A percentile compares a stretch with the other conserved stretches of the same genome.
These are phyloP conservation scores for Curvularia sp. DNA, from an alignment of 2,329 filamentous ascomycete species.

Conservation along the genomic window DNA sequence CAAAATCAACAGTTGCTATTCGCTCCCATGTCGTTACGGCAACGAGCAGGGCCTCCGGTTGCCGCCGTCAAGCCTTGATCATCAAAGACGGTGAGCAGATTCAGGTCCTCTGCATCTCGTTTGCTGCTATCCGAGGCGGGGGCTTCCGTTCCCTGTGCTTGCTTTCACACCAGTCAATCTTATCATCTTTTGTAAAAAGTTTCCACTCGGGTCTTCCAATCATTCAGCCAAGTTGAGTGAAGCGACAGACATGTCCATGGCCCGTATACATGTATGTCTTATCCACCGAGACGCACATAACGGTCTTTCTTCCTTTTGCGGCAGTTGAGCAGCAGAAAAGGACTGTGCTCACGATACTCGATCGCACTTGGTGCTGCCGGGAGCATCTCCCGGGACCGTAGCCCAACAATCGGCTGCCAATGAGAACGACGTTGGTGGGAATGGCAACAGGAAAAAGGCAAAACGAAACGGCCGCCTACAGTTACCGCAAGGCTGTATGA, in stretches of 20 bases:
- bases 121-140: slow-evolving; percentile 12
- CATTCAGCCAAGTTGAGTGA: background rate
- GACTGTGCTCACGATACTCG: slow-evolving; percentile 13
- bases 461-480: background rate
- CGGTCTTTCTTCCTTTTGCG: slow-evolving; percentile 20
- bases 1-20: slow-evolving; percentile 9
- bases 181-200: slow-evolving; percentile 3
- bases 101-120: slow-evolving; percentile 13
- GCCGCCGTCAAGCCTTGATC: slow-evolving; percentile 7
- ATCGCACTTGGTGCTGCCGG: slow-evolving; percentile 25
- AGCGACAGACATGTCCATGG: slow-evolving; percentile 8
- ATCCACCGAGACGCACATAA: slow-evolving; percentile 13
- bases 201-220: slow-evolving; percentile 13
- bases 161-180: slow-evolving; percentile 7
- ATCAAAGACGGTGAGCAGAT: slow-evolving; percentile 12
- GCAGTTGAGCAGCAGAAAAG: slow-evolving; percentile 12
- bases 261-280: slow-evolving; percentile 11
- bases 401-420: slow-evolving; percentile 19
- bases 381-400: slow-evolving; percentile 27
- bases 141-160: slow-evolving; percentile 15
- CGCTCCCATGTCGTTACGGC: slow-evolving; percentile 18
- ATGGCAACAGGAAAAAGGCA: slow-evolving; percentile 7
- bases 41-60: slow-evolving; percentile 17
- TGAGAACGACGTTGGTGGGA: slow-evolving; percentile 8
- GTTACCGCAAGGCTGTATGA: background rate